These are phyloP conservation scores for Heterobasidion occidentale DNA, from an alignment of 1,284 basidiomycete species.

Conservation along the genomic window DNA sequence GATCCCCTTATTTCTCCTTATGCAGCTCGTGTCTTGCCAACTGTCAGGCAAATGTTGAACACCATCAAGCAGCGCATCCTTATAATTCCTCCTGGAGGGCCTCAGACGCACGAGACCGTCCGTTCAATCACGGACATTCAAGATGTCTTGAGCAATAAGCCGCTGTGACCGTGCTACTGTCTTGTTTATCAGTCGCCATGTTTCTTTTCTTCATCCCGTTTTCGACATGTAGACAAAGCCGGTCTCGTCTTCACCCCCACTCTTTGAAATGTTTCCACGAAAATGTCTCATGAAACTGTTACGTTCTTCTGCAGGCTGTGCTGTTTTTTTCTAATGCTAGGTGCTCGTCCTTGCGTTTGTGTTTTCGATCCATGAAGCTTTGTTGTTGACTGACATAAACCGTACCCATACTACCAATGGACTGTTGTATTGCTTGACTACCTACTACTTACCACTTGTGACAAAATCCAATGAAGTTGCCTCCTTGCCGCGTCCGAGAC, in stretches of 20 bases:
- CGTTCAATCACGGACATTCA: slow-evolving; percentile 67
- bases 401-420: too few species aligned
- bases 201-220: neutral
- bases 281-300: neutral
- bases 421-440: too few species aligned
- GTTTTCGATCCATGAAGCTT: too few species aligned
- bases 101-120: slow-evolving; percentile 55
- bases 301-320: neutral
- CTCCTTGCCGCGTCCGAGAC: too few species aligned
- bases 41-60: slow-evolving; percentile 65
- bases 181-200: neutral
- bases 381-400: too few species aligned
- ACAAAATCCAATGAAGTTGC: neutral
- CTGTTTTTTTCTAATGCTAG: too few species aligned
- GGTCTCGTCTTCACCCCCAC: too few species aligned
- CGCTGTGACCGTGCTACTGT: slow-evolving; percentile 15
- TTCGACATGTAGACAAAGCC: too few species aligned
- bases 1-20: slow-evolving; percentile 77
- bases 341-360: too few species aligned
- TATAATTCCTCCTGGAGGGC: slow-evolving; percentile 63
- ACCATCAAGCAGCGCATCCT: slow-evolving; percentile 66
- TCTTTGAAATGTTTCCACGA: neutral
- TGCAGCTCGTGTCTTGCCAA: slow-evolving; percentile 69
- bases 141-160: slow-evolving; percentile 62
- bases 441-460: neutral